These are phyloP conservation scores for Phialocephala subalpina DNA, from an alignment of 2,329 filamentous ascomycete species.

Conservation along the genomic window DNA sequence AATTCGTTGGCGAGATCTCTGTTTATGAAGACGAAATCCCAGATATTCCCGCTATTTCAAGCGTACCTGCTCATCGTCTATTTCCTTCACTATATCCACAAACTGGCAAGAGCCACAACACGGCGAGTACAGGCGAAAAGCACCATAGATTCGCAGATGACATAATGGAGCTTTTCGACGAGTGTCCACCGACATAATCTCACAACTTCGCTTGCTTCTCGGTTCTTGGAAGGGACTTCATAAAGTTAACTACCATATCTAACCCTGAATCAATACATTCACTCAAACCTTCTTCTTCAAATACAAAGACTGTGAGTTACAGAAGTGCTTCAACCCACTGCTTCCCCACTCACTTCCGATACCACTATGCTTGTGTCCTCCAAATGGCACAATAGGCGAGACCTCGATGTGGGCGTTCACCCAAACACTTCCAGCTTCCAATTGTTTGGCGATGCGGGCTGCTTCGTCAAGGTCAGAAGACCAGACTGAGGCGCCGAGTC, in stretches of 20 bases:
- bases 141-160: not conserved
- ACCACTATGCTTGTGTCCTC: constrained; percentile 45
- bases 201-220: not conserved
- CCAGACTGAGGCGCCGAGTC: constrained; percentile 67
- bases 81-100: not conserved
- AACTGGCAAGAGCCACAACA: not conserved
- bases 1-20: constrained; percentile 24
- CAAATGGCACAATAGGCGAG: constrained; percentile 50
- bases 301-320: constrained; percentile 32
- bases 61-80: not conserved
- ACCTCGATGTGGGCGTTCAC: constrained; percentile 62
- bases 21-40: constrained; percentile 12
- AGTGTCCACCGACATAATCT: constrained; percentile 10
- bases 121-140: not conserved
- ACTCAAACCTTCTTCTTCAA: constrained; percentile 29
- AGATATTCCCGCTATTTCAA: not conserved
- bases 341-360: constrained; percentile 40
- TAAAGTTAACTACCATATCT: not conserved
- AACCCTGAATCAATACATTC: not conserved
- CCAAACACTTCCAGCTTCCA: constrained; percentile 69
- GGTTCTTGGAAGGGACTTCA: not conserved
- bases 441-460: constrained; percentile 57
- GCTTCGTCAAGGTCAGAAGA: constrained; percentile 59
- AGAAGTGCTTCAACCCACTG: constrained; percentile 29
- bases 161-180: constrained; percentile 11